Percentiles rank a stretch among this genome's conserved stretches.
Conservation (phyloP, 805 yeast species). For the Nakazawaea wyomingensis region DNA sequence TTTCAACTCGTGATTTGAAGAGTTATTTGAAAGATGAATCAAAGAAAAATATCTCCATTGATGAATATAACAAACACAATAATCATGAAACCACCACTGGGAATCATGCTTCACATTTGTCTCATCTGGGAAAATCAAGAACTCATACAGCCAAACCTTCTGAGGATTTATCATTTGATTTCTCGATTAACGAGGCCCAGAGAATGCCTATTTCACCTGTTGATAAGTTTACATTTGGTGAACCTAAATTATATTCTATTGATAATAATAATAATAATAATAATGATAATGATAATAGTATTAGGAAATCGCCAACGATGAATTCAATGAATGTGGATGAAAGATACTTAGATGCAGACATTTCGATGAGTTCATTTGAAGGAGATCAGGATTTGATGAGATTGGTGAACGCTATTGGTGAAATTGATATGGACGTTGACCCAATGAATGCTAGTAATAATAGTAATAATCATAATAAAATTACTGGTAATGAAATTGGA, state of each 20-base stretch:
- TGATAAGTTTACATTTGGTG: constrained; percentile 9
- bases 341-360: constrained; percentile 10
- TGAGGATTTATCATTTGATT: constrained; percentile 9
- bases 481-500: not conserved
- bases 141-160: constrained; percentile 6
- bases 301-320: not conserved
- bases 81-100: not conserved
- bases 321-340: constrained; percentile 2
- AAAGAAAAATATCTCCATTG: constrained; percentile 6
- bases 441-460: not conserved
- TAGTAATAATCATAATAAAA: not conserved
- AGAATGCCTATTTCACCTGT: constrained; percentile 13
- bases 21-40: constrained; percentile 4
- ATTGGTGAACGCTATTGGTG: constrained; percentile 3
- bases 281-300: not conserved
- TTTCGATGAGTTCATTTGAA: constrained; percentile 3
- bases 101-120: not conserved
- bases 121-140: not conserved
- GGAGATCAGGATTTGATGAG: constrained; percentile 6
- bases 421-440: not conserved
- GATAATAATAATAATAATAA: not conserved
- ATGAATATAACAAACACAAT: constrained; percentile 6
- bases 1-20: constrained; percentile 9
- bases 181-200: constrained; percentile 8
- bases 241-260: constrained; percentile 4